Evolutionary conservation across 768 basidiomycete genomes (phyloP).

Genomic region (Leccinum aurantiacum): DNA sequence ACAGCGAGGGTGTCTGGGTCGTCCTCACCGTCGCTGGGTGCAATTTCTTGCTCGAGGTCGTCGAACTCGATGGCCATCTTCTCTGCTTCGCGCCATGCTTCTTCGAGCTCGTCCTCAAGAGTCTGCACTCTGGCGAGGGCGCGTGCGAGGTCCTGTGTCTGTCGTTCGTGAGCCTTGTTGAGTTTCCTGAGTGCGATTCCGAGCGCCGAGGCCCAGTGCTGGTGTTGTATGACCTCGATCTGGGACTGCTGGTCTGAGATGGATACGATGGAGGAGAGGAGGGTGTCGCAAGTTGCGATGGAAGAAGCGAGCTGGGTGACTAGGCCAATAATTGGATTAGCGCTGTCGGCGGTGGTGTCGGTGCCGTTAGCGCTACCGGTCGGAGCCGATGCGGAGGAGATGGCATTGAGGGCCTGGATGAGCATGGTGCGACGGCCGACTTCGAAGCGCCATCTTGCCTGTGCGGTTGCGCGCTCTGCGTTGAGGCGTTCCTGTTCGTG

Average conservation of each 20-base stretch:
- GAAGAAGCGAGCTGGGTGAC: too few species aligned
- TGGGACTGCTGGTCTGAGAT: too few species aligned
- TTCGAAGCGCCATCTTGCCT: slow-evolving; percentile 68
- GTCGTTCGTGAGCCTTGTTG: slow-evolving; percentile 69
- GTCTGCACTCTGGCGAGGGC: slow-evolving; percentile 49
- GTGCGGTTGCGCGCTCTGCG: slow-evolving; percentile 49
- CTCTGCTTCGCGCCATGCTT: slow-evolving; percentile 80
- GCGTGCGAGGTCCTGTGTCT: slow-evolving; percentile 55
- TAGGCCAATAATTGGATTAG: too few species aligned
- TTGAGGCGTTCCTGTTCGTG: slow-evolving; percentile 60
- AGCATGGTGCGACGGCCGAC: slow-evolving; percentile 68
- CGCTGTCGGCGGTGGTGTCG: too few species aligned
- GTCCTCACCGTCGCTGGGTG: slow-evolving; percentile 22
- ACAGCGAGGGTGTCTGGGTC: neutral
- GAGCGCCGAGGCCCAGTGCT: slow-evolving; percentile 64
- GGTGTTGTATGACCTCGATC: slow-evolving; percentile 37
- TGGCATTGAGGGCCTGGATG: slow-evolving; percentile 65
- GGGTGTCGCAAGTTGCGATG: too few species aligned
- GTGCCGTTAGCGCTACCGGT: too few species aligned
- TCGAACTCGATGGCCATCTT: slow-evolving; percentile 56
- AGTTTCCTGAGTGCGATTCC: slow-evolving; percentile 78
- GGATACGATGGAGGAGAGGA: too few species aligned
- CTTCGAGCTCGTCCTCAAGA: slow-evolving; percentile 70
- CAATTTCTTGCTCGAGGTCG: slow-evolving; percentile 37
- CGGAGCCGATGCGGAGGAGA: slow-evolving; percentile 45